Evolutionary conservation across 768 basidiomycete genomes (phyloP).

Genomic region (Boletus tylopilopsis): DNA sequence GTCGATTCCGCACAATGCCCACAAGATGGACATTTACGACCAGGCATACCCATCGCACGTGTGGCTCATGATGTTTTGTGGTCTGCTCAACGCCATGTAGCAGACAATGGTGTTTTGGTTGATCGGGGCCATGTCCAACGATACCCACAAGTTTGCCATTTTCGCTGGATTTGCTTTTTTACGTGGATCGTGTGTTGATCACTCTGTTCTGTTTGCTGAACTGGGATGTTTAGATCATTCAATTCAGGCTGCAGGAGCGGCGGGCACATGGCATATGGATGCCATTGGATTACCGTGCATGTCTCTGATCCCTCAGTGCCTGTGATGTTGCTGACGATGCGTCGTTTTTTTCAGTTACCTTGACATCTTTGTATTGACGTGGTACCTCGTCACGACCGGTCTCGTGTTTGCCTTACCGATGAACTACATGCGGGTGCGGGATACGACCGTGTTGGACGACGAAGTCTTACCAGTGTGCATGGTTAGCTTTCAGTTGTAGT

Average conservation of each 20-base stretch:
- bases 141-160: conserved; percentile 71
- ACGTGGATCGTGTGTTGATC: conserved; percentile 60
- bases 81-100: conserved; percentile 77
- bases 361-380: conserved; percentile 70
- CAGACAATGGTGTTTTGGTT: conserved; percentile 77
- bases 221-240: conserved; percentile 49
- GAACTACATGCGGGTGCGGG: conserved; percentile 53
- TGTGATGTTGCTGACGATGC: background rate
- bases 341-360: conserved; percentile 39
- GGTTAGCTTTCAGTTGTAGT: no score
- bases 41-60: conserved; percentile 32
- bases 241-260: conserved; percentile 71
- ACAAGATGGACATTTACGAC: conserved; percentile 53
- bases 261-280: conserved; percentile 68
- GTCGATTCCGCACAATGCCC: conserved; percentile 35
- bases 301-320: conserved; percentile 21
- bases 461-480: no score
- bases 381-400: conserved; percentile 61
- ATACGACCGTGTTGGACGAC: background rate
- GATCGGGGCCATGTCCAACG: conserved; percentile 81
- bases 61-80: conserved; percentile 64
- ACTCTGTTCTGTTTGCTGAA: no score
- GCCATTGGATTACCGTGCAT: conserved; percentile 49
- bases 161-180: conserved; percentile 75
- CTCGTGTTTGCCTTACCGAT: conserved; percentile 67